Evolutionary conservation across 768 basidiomycete genomes (phyloP), one percentile per base, ranked within the genome.

Genomic region (Calocybe gangraenosa): DNA sequence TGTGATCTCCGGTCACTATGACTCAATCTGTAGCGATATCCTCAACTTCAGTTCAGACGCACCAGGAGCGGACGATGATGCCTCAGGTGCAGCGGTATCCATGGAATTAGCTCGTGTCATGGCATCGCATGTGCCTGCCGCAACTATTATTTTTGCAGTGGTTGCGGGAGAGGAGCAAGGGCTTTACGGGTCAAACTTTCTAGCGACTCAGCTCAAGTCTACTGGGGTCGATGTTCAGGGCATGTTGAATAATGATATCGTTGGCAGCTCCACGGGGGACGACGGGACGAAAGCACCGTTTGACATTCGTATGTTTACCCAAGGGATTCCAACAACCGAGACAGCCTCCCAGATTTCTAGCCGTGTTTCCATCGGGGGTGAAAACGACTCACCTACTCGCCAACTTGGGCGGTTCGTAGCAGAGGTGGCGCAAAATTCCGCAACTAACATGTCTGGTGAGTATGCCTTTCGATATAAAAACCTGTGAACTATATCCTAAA

Each of bases 201-300:
- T 77, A 58, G 78, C 77, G 8, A 61, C 65, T 41, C 56, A 63
- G 15, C 59, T 78, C 42, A 64, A 65, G 22, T 63, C 62, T 6
- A 64, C 67, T 3, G 67, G 74, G 9, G 66, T 66, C 3, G 72
- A 79, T 51, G 73, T 78, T 3, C 76, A 80, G 54, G 77, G 75
- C 15, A 78, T 78, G 77, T 60, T 78, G 42, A 69, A 77, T 51
- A 79, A 79, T 52, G 78, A 79, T 51, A 78, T 79, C 49, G 75
- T 79, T 6, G 76, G 77, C 1, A 73, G 73, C 39, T 66, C 75
- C 9, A 74, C 68, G 38, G 75, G 59, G 7, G 76, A 78, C 50
- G 70, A 75, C 33, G 71, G 73, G 2, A 64, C 66, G 14, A 57
- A 52, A 18, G 74, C 77, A 46, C 70, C 74, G 5, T 69, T 70